Evolutionary conservation across 2,329 filamentous ascomycete species (phyloP), one percentile per base, ranked within the genome.

Genomic region (Cercospora canescens): DNA sequence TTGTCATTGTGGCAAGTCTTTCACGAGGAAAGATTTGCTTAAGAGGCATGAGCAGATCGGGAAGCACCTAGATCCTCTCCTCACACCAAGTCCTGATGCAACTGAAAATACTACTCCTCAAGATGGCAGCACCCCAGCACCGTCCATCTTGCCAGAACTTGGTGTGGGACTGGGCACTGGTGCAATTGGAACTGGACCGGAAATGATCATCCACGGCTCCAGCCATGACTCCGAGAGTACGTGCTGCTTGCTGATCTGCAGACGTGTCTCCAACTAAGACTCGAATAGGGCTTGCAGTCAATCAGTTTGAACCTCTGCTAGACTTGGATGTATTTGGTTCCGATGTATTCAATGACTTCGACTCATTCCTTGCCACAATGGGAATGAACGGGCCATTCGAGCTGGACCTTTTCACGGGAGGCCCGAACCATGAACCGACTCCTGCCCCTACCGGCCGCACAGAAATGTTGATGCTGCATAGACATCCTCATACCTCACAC

Each of bases 331-430:
- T 60, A 16, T 48, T 60, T 30, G 41, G 30, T 18, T 45, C 58
- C 18, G 41, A 60, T 30, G 58, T 34, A n/a, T 60, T 60, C 58
- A 26, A 60, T 14, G 59, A 65, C 35, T 52, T 69, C 56, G 65
- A 65, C 45, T 60, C 64, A 2, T 67, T 69, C 48, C 41, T 69
- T 45, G 54, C 54, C 21, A 60, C 58, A 32, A 62, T 69, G 61
- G 61, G 61, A n/a, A 37, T 63, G 52, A 57, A 63, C 28, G 39
- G 37, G 8, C 61, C 61, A 9, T 41, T 63, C 9, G 61, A 63
- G 14, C 26, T 60, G 14, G 50, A 45, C 34, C 37, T 63, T 12
- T 48, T 63, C 26, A 16, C 52, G 4, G 61, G 52, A 12, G 52
- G 52, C 12, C 16, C 30, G 50, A 34, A 63, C 21, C 34, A 37